These are phyloP conservation scores for Leccinum proliferum DNA, from an alignment of 1,284 basidiomycete genomes.

Conservation along the genomic window DNA sequence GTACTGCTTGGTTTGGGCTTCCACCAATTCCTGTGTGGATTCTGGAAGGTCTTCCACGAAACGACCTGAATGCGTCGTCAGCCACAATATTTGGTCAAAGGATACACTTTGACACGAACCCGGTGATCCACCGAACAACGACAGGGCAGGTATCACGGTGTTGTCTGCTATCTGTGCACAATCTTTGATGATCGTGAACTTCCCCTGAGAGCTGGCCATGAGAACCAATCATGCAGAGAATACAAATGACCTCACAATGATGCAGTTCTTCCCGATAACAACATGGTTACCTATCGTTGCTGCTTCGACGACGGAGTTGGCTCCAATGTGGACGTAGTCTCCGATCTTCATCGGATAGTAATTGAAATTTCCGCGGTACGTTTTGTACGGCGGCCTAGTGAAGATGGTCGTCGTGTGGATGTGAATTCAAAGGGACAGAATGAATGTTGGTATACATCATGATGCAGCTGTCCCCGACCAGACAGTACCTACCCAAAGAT, in stretches of 20 bases:
- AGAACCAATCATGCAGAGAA: not conserved
- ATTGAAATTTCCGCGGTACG: constrained; percentile 88
- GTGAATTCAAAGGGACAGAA: not conserved
- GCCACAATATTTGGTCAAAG: not conserved
- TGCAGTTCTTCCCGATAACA: constrained; percentile 92
- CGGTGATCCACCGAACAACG: constrained; percentile 86
- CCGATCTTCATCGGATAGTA: constrained; percentile 98
- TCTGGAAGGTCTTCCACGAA: constrained; percentile 86
- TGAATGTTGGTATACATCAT: constrained; percentile 56
- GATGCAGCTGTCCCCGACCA: constrained; percentile 85
- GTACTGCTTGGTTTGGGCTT: constrained; percentile 72
- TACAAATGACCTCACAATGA: constrained; percentile 63
- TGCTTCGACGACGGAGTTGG: constrained; percentile 86
- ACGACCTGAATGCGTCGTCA: constrained; percentile 46
- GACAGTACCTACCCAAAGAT: constrained; percentile 88
- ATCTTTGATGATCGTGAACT: constrained; percentile 96
- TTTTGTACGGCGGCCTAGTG: constrained; percentile 79
- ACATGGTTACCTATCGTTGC: constrained; percentile 93
- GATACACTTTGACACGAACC: constrained; percentile 39
- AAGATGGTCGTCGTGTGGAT: not conserved
- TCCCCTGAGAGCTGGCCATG: constrained; percentile 59
- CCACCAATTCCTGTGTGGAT: constrained; percentile 80
- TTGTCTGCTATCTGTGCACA: constrained; percentile 86
- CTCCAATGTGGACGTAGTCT: constrained; percentile 92
- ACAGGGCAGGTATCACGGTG: constrained; percentile 87